Conservation (phyloP, 805 yeast species). For the Teunomyces atbi region DNA sequence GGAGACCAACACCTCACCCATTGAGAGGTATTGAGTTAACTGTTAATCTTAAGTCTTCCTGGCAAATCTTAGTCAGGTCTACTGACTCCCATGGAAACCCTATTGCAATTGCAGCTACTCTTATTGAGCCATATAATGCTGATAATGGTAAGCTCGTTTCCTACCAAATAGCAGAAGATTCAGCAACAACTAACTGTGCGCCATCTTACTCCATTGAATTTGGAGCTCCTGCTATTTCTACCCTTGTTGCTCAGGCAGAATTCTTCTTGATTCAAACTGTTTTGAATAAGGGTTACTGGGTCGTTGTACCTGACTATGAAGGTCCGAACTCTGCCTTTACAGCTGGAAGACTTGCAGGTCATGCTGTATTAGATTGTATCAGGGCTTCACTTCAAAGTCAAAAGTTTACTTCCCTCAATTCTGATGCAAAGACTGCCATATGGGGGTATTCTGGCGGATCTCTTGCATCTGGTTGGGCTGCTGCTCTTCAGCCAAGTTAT, state of each 20-base stretch:
- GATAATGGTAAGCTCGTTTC: slow-evolving; percentile 19
- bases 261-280: slow-evolving; percentile 13
- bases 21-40: slow-evolving; percentile 17
- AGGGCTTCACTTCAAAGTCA: slow-evolving; percentile 14
- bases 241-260: slow-evolving; percentile 13
- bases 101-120: slow-evolving; percentile 20
- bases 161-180: slow-evolving; percentile 20
- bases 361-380: slow-evolving; percentile 19
- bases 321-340: slow-evolving; percentile 19
- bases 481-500: slow-evolving; percentile 20
- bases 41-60: slow-evolving; percentile 15
- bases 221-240: slow-evolving; percentile 7
- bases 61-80: slow-evolving; percentile 23
- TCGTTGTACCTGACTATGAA: slow-evolving; percentile 20
- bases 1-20: slow-evolving; percentile 17
- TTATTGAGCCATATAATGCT: slow-evolving; percentile 22
- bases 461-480: slow-evolving; percentile 24
- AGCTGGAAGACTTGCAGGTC: slow-evolving; percentile 19
- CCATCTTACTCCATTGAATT: slow-evolving; percentile 16
- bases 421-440: slow-evolving; percentile 13
- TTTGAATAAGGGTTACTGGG: slow-evolving; percentile 19
- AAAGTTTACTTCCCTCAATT: slow-evolving; percentile 12
- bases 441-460: slow-evolving; percentile 30
- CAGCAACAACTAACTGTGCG: slow-evolving; percentile 18
- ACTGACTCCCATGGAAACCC: slow-evolving; percentile 18